A percentile compares a stretch with the other conserved stretches of the same genome.
Evolutionary conservation across 495 filamentous ascomycete genomes (phyloP).

Genomic region (Hyphodiscus hymeniophilus): DNA sequence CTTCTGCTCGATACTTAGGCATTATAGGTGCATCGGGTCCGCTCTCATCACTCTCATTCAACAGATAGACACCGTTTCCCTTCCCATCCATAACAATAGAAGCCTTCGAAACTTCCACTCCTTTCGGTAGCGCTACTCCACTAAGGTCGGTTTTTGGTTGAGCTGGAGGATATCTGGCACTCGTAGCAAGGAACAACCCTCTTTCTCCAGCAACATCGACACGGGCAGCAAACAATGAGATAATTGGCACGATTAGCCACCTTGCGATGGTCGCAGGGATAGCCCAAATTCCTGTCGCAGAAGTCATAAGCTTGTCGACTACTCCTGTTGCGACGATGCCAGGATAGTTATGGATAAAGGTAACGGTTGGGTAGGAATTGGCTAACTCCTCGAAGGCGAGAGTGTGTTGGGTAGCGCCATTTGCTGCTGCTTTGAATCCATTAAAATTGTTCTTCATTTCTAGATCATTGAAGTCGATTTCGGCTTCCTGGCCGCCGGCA

Average conservation of each 20-base stretch:
- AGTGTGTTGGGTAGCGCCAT: constrained; percentile 21
- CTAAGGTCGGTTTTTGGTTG: constrained; percentile 5
- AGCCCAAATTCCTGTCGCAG: constrained; percentile 5
- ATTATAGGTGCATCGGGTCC: constrained; percentile 3
- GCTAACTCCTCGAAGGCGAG: constrained; percentile 30
- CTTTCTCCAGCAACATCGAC: constrained; percentile 22
- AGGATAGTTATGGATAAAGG: constrained; percentile 33
- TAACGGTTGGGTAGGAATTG: constrained; percentile 19
- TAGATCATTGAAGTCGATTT: constrained; percentile 18
- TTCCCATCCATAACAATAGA: constrained; percentile 11
- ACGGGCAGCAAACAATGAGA: constrained; percentile 11
- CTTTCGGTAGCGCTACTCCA: constrained; percentile 9
- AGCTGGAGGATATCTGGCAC: constrained; percentile 15
- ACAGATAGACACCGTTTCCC: constrained; percentile 20
- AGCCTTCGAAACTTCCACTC: constrained; percentile 5
- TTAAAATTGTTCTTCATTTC: constrained; percentile 18
- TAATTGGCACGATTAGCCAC: constrained; percentile 13
- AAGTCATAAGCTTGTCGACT: constrained; percentile 7
- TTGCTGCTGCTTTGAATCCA: constrained; percentile 13
- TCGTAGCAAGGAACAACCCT: constrained; percentile 19
- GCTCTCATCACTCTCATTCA: constrained; percentile 14
- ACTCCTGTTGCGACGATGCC: constrained; percentile 29
- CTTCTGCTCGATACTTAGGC: constrained; percentile 4
- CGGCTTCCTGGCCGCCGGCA: constrained; percentile 17
- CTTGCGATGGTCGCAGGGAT: constrained; percentile 12